phyloP scores from a whole-genome alignment of 2,329 filamentous ascomycete species.

The Acephala macrosclerotiorum region DNA sequence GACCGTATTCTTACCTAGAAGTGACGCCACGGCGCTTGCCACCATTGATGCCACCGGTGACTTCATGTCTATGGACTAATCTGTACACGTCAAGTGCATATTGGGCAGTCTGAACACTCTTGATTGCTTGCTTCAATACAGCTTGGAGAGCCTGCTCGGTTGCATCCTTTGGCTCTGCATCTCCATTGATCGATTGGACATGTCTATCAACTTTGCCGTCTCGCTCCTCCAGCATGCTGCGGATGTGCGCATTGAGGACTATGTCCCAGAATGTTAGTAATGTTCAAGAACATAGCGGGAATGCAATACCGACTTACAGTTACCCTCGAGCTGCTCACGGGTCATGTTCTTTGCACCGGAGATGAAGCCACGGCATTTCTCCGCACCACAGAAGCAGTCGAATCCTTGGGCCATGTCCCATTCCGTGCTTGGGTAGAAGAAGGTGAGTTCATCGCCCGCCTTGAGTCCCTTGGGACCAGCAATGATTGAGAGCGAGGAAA shows the following conservation, averaged over 20 bases:
- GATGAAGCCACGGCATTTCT: slow-evolving; percentile 67
- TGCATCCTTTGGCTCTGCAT: slow-evolving; percentile 46
- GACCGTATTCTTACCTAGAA: slow-evolving; percentile 46
- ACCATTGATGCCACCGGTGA: neutral
- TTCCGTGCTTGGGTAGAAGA: slow-evolving; percentile 80
- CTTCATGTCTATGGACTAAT: slow-evolving; percentile 7
- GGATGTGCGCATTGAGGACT: slow-evolving; percentile 67
- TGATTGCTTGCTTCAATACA: slow-evolving; percentile 47
- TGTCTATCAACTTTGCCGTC: neutral
- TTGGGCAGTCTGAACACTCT: slow-evolving; percentile 19
- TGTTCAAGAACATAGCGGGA: no score
- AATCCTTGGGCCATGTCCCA: slow-evolving; percentile 79
- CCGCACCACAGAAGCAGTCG: slow-evolving; percentile 65
- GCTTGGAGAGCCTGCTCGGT: slow-evolving; percentile 52
- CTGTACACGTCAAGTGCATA: slow-evolving; percentile 25
- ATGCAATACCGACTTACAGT: no score
- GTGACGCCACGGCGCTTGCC: slow-evolving; percentile 45
- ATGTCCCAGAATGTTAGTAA: neutral
- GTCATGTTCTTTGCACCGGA: slow-evolving; percentile 68
- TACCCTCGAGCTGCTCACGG: slow-evolving; percentile 54
- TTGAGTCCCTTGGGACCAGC: slow-evolving; percentile 63
- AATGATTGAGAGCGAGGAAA: slow-evolving; percentile 61
- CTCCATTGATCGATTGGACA: no score
- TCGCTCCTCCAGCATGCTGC: slow-evolving; percentile 58
- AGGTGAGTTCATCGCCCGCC: slow-evolving; percentile 67